Evolutionary conservation across 768 basidiomycete genomes (phyloP).

Genomic region (Lactifluus volemus): DNA sequence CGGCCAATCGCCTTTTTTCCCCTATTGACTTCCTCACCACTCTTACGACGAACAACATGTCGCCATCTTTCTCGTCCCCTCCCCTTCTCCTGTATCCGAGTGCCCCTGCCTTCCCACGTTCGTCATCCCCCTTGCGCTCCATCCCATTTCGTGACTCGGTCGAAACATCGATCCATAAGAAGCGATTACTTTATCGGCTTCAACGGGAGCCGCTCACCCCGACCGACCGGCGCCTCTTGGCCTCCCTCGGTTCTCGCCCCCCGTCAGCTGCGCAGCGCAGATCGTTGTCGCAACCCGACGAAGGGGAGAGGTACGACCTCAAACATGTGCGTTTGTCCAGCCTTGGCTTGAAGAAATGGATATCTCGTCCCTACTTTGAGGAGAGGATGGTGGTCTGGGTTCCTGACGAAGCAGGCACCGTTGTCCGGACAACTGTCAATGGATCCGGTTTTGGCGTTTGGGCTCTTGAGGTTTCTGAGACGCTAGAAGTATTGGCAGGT

Average conservation of each 20-base stretch:
- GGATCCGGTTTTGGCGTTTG: constrained; percentile 20
- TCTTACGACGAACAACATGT: constrained; percentile 39
- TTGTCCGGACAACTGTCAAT: constrained; percentile 13
- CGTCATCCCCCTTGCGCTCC: constrained; percentile 33
- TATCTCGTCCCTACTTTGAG: constrained; percentile 16
- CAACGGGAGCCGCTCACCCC: constrained; percentile 30
- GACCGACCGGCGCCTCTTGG: constrained; percentile 35
- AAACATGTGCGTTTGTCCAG: constrained; percentile 20
- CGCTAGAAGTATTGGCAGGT: constrained; percentile 14
- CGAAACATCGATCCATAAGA: constrained; percentile 40
- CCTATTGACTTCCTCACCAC: constrained; percentile 31
- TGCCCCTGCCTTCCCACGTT: constrained; percentile 40
- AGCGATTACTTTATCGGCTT: constrained; percentile 38
- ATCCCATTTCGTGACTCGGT: constrained; percentile 35
- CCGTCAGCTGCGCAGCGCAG: constrained; percentile 22
- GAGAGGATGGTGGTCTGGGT: constrained; percentile 10
- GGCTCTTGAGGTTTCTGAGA: constrained; percentile 18
- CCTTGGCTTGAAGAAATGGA: constrained; percentile 23
- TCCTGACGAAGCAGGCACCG: constrained; percentile 13
- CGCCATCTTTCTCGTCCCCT: constrained; percentile 29
- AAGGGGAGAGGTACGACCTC: constrained; percentile 24
- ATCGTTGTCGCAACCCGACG: constrained; percentile 25
- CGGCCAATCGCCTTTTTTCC: constrained; percentile 23
- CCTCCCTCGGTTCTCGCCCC: constrained; percentile 31
- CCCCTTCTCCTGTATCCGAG: constrained; percentile 37